Evolutionary conservation across 2,329 filamentous ascomycete genomes (phyloP), one percentile per base, ranked within the genome.

Genomic region (Thermomyces lanuginosus): DNA sequence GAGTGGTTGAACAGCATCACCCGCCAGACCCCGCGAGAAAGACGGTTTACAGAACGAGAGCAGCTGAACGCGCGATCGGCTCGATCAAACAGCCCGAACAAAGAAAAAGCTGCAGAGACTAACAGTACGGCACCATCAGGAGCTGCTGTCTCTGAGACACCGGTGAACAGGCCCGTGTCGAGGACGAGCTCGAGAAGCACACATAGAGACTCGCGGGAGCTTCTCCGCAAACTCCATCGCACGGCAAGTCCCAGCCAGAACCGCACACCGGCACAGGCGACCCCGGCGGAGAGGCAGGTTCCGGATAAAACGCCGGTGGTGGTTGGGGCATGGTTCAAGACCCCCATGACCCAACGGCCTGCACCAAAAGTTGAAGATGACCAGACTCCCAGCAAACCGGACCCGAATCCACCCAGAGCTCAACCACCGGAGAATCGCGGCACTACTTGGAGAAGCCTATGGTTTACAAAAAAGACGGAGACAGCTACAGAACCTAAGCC

Each of bases 311-410:
- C 58, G 2, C 58, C 58, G 2, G 45, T 51, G 19, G 55, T 60
- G 6, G 51, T 49, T 10, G 58, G 58, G 8, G 56, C 55, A 2
- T 61, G 56, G 55, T 51, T 59, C 17, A 56, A 61, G 36, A 61
- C 58, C 1, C 57, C 58, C 3, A 39, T 58, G 36, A 53, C 56
- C 8, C 53, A 57, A 27, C 44, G 46, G 16, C 35, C 42, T 15
- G 24, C 39, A 5, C 30, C 39, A 12, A 41, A 37, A 15, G 39
- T 28, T 13, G 20, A 21, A 12, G 29, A 34, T 4, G 29, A 32
- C 10, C 15, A 40, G 8, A 38, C 35, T 18, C 35, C 40, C n/a
- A 36, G 35, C 14, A 30, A 27, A 18, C 7, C 19, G 13, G 27
- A 12, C 24, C 10, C 31, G 5, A 32, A 38, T 14, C 21, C 29